Base-by-base conservation (phyloP, 2,329 filamentous ascomycete genomes). In the Colletotrichum sp. region DNA sequence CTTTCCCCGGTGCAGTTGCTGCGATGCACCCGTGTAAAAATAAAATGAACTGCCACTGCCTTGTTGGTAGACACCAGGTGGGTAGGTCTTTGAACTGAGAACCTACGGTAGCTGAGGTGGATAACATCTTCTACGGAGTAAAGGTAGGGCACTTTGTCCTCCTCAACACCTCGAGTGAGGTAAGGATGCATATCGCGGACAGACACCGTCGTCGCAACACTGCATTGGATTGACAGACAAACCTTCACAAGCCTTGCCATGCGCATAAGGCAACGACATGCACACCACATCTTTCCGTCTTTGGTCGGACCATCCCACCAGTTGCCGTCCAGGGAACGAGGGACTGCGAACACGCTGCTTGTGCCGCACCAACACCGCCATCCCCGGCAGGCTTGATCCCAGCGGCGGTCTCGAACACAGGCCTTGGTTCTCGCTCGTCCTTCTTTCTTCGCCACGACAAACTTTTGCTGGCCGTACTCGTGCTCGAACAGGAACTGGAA, bases 201-300 rank as follows among this genome's bases (percentile, higher is more conserved):
- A 36, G 48, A 52, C 66, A 34, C 28, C 44, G 55, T 34, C 55
- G 39, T 63, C 44, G 68, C 68, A 69, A 52, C 44, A 22, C 44
- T 52, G 44, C 44, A 52, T 52, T 69, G 36, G 30, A 44, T 15
- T 32, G 22, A 64, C 25, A 48, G 22, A 57, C 44, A 48, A 55
- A 66, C n/a, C 22, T 72, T 71, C 63, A 19, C 39, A 59, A 63
- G 57, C 48, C 30, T n/a, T 44, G 28, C 70, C 39, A 30, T 67
- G 74, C 64, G 74, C 74, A 76, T 74, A 60, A 76, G 30, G 65
- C 19, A 74, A 75, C 15, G 57, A 60, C 70, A 73, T 68, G 73
- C 73, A 68, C 73, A 72, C 68, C 71, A 52, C n/a, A 74, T 32
- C 30, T 74, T 71, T 44, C 61, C 32, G 12, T 64, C 61, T 28